Base-by-base conservation (phyloP, 2,329 filamentous ascomycete species). In the Elsinoe fawcettii region DNA sequence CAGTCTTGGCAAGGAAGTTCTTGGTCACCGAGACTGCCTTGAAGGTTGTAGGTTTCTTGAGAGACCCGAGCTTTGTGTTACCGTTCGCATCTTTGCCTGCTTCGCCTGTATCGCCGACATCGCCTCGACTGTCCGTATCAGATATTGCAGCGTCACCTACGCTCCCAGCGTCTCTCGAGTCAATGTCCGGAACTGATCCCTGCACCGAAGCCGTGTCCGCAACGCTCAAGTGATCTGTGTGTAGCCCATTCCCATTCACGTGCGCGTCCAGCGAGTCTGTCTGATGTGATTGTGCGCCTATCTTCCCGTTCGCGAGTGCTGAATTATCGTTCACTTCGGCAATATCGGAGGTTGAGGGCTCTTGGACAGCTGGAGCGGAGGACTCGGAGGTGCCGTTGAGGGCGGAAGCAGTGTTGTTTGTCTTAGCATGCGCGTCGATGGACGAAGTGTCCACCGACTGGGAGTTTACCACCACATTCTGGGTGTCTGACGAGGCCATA, bases 1-100 rank as follows among this genome's bases (percentile, higher is more conserved):
- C 77, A 22, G 82, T 78, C 71, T 92, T 92, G 60, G 87, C 82
- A n/a, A 93, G 77, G 67, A 92, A 95, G 43, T 83, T 90, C 72
- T 88, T 90, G 63, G 91, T 92, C 63, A 92, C 87, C 4, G 87
- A 91, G 49, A 93, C 86, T 16, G 88, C 82, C 72, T 93, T 95
- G 78, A 95, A 93, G 11, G 84, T 85, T 16, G 84, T 75, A 18
- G 85, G 84, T 71, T 89, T 92, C 78, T 88, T 90, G 61, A 84
- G 76, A 2, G 84, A 76, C 61, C 71, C 73, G 66, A 60, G 85
- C 79, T 62, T 82, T 60, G 74, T 73, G 68, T 88, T 82, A 51
- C 78, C 77, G 64, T 80, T 82, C 58, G 80, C 77, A 67, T 80
- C 78, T 60, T 80, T 79, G 60, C 71, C 71, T 67, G 80, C 76